phyloP scores from a whole-genome alignment of 2,329 filamentous ascomycete species.

The Penicillium griseofulvum region DNA sequence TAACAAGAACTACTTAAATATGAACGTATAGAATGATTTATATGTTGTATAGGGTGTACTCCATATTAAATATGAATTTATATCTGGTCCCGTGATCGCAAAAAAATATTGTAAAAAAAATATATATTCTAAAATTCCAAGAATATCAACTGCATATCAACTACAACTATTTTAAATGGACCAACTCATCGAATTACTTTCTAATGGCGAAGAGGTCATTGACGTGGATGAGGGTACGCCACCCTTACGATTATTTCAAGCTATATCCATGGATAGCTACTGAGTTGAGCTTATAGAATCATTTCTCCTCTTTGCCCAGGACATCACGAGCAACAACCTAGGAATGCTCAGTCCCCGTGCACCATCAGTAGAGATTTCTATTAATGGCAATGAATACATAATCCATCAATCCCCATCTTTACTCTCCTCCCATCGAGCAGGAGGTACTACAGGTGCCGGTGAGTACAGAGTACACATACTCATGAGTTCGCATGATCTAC shows the following conservation, averaged over 20 bases:
- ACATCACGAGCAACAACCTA: slow-evolving; percentile 71
- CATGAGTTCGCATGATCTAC: slow-evolving; percentile 2
- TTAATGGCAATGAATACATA: slow-evolving; percentile 68
- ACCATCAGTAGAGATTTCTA: slow-evolving; percentile 61
- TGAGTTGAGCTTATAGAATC: slow-evolving; percentile 60
- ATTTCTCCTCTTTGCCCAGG: slow-evolving; percentile 78
- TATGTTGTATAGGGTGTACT: too few species aligned
- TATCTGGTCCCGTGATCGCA: too few species aligned
- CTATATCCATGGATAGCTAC: not conserved
- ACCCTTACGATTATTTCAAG: not conserved
- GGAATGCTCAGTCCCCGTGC: slow-evolving; percentile 79
- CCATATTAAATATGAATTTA: too few species aligned
- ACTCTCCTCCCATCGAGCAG: slow-evolving; percentile 70
- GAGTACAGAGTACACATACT: slow-evolving; percentile 11
- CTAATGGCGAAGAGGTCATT: slow-evolving; percentile 49
- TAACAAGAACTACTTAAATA: too few species aligned
- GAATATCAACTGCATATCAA: too few species aligned
- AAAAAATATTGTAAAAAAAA: too few species aligned
- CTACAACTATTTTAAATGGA: not conserved
- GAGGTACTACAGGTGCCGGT: slow-evolving; percentile 72
- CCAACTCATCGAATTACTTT: slow-evolving; percentile 36
- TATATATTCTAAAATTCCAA: too few species aligned
- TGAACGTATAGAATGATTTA: too few species aligned
- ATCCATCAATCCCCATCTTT: slow-evolving; percentile 82
- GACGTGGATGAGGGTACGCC: slow-evolving; percentile 60